Evolutionary conservation across 768 basidiomycete genomes (phyloP).

Genomic region (Termitomyces sp.): DNA sequence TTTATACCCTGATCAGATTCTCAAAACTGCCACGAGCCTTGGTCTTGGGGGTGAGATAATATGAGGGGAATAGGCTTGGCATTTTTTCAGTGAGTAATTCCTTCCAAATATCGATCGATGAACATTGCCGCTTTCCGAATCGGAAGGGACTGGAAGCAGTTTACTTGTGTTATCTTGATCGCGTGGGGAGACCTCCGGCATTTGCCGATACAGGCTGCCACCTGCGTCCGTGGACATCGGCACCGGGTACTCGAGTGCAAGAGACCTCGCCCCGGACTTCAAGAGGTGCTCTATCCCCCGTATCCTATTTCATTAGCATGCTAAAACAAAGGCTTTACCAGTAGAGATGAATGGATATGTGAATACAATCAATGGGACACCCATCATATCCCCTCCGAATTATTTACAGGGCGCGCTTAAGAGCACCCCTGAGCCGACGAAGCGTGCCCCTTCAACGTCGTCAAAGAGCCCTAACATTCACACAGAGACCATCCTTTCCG

Average conservation of each 20-base stretch:
- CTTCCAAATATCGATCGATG: too few species aligned
- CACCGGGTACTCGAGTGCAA: conserved; percentile 10
- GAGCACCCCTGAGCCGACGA: conserved; percentile 5
- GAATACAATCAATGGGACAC: not conserved
- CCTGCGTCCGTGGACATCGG: conserved; percentile 13
- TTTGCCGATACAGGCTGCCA: conserved; percentile 5
- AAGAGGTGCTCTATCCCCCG: not conserved
- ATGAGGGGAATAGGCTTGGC: too few species aligned
- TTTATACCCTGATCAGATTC: not conserved
- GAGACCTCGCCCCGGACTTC: conserved; percentile 12
- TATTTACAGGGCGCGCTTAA: conserved; percentile 12
- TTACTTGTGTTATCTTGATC: not conserved
- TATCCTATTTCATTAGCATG: not conserved
- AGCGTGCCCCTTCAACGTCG: not conserved
- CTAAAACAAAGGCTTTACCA: not conserved
- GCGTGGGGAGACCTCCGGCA: conserved; percentile 7
- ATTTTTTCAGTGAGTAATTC: too few species aligned
- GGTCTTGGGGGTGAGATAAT: too few species aligned
- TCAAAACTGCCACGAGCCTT: too few species aligned
- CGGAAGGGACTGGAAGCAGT: not conserved
- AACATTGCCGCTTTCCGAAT: not conserved
- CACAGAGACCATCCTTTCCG: not conserved
- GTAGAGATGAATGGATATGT: conserved; percentile 7
- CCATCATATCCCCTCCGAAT: conserved; percentile 6
- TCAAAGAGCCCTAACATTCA: conserved; percentile 4